These are phyloP conservation scores for Chlorella sorokiniana DNA, from an alignment of 139 green algal genomes.

Conservation along the genomic window DNA sequence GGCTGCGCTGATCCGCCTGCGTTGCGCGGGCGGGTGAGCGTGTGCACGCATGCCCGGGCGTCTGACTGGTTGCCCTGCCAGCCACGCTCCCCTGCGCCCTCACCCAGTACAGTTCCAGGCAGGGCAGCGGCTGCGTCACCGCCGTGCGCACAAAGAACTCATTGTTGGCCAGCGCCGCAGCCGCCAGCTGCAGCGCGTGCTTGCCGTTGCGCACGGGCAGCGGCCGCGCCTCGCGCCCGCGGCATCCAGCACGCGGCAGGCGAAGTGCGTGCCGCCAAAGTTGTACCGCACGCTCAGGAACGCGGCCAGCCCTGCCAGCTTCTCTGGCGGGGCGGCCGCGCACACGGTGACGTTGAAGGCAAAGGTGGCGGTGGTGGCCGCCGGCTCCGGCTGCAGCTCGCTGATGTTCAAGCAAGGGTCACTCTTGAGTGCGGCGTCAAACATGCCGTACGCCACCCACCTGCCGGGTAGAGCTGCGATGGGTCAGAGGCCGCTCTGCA, in stretches of 20 bases:
- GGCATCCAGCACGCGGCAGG: neutral
- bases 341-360: conserved; percentile 19
- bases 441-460: conserved; percentile 19
- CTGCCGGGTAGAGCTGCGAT: neutral
- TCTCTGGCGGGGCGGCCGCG: neutral
- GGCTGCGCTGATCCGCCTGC: neutral
- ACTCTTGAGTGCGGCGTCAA: neutral
- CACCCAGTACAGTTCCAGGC: conserved; percentile 17
- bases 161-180: neutral
- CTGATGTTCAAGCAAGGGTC: conserved; percentile 22
- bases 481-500: neutral
- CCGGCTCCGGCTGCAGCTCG: neutral
- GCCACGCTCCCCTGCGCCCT: neutral
- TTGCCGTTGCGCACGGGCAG: neutral
- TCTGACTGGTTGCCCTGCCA: neutral
- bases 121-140: conserved; percentile 10
- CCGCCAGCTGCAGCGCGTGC: neutral
- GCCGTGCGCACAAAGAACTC: conserved; percentile 15
- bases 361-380: neutral
- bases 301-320: conserved; percentile 13
- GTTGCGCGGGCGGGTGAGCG: too few species aligned
- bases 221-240: neutral
- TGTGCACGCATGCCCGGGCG: neutral
- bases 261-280: conserved; percentile 5
- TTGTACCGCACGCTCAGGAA: conserved; percentile 4